Base-by-base conservation (phyloP, 805 yeast species). In the Ogataea populi-albae region DNA sequence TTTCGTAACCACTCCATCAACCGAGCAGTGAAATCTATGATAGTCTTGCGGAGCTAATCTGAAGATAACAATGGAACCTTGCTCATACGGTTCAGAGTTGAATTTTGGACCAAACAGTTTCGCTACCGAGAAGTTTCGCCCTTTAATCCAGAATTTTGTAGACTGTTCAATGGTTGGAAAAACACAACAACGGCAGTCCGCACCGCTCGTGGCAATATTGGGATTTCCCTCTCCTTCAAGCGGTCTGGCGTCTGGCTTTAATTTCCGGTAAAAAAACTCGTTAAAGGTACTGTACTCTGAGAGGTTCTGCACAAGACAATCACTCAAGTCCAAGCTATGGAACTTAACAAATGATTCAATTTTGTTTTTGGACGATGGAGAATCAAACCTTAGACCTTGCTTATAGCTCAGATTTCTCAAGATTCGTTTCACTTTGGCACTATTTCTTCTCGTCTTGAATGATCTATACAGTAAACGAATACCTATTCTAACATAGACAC, bases 31-130 rank as follows among this genome's bases (percentile, higher is more conserved):
- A 60, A 91, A 89, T 29, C 98, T 66, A 55, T 91, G 98, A 54
- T 91, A 91, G 57, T 91, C 98, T 57, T 91, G 98, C 1, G 98
- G 98, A 0, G 98, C 98, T 27, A 91, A 65, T 38, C 98, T 65
- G 59, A 91, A 91, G 2, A 91, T 75, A 0, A 83, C 89, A 27
- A 89, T 59, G 3, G 88, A 66, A 26, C 87, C 83, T 4, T 70
- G 65, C 12, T 53, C 51, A 35, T 63, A 65, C 32, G 62, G 62
- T 1, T 69, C 68, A 32, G 72, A 67, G 36, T 85, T 64, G 24
- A 44, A 41, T 10, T 41, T 31, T 2, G 38, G 26, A 2, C 54
- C 52, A 7, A 55, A 14, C 3, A 91, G 64, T 43, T 84, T 78
- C 4, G 68, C 61, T 14, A 91, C 54, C 0, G 87, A 73, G 58